A percentile compares a stretch with the other conserved stretches of the same genome.
Conservation (phyloP, 768 basidiomycete genomes). For the Chalciporus sphaerocephalus region DNA sequence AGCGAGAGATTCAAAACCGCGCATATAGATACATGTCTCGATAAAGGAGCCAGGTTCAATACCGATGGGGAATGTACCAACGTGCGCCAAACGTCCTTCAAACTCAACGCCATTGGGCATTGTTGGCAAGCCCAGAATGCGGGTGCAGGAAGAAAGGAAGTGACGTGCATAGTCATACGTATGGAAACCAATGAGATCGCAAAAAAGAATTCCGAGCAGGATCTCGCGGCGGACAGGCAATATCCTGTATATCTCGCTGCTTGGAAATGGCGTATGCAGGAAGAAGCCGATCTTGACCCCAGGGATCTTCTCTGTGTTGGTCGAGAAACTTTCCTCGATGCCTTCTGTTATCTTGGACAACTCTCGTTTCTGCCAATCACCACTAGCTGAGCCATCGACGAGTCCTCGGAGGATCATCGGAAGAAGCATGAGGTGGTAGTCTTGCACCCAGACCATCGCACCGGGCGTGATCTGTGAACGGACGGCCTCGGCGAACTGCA, state of each 20-base stretch:
- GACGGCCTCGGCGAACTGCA: slow-evolving; percentile 90
- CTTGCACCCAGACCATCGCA: slow-evolving; percentile 99
- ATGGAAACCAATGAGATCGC: slow-evolving; percentile 98
- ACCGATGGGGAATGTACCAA: slow-evolving; percentile 98
- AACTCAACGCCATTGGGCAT: slow-evolving; percentile 99
- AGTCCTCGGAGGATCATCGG: slow-evolving; percentile 91
- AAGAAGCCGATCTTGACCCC: slow-evolving; percentile 97
- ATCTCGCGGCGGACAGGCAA: slow-evolving; percentile 97
- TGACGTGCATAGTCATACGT: slow-evolving; percentile 99
- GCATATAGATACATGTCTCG: slow-evolving; percentile 43
- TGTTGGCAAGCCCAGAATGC: slow-evolving; percentile 89
- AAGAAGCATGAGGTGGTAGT: slow-evolving; percentile 96
- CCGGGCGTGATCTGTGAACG: slow-evolving; percentile 73
- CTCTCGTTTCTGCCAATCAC: slow-evolving; percentile 57
- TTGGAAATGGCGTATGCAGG: slow-evolving; percentile 97
- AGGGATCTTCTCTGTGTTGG: slow-evolving; percentile 39
- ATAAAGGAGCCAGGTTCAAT: slow-evolving; percentile 94
- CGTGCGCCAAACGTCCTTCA: slow-evolving; percentile 90
- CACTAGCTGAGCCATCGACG: slow-evolving; percentile 64
- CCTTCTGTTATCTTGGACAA: slow-evolving; percentile 70
- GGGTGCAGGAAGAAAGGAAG: slow-evolving; percentile 96
- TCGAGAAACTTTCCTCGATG: slow-evolving; percentile 45
- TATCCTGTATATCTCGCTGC: slow-evolving; percentile 95
- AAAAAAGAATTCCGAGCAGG: slow-evolving; percentile 91
- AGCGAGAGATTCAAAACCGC: background rate